Evolutionary conservation across 139 green algal species (phyloP).

Genomic region (Raphidocelis subcapitata): DNA sequence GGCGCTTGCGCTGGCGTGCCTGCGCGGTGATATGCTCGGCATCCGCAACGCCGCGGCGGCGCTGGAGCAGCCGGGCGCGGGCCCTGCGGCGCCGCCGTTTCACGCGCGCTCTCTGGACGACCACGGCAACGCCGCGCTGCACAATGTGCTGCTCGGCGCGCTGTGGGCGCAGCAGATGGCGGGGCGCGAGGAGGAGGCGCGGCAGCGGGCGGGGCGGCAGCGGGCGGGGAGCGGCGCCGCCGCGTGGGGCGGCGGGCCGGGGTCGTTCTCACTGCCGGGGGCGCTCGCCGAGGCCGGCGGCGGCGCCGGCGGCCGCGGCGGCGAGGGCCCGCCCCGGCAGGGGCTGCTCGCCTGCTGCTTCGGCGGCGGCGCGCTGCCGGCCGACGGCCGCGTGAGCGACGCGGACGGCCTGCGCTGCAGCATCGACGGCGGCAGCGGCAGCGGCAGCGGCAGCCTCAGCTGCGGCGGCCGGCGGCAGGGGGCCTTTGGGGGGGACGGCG

Average conservation of each 20-base stretch:
- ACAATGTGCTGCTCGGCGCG: slow-evolving; percentile 8
- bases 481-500: no score
- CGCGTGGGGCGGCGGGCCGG: no score
- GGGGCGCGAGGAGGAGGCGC: no score
- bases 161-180: neutral
- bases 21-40: no score
- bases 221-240: no score
- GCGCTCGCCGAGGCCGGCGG: no score
- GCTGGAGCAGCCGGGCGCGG: slow-evolving; percentile 5
- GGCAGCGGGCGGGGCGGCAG: neutral
- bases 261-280: no score
- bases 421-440: neutral
- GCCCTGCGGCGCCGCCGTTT: neutral
- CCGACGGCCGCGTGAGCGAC: neutral
- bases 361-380: slow-evolving; percentile 13
- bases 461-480: neutral
- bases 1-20: no score
- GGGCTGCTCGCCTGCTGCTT: neutral
- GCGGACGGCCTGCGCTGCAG: neutral
- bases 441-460: neutral
- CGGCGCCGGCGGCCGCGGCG: neutral
- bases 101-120: slow-evolving; percentile 3
- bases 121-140: slow-evolving; percentile 15
- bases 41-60: no score
- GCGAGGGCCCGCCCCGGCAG: neutral